Conservation (phyloP, 2,329 filamentous ascomycete species). For the Rhexocercosporidium sp. region DNA sequence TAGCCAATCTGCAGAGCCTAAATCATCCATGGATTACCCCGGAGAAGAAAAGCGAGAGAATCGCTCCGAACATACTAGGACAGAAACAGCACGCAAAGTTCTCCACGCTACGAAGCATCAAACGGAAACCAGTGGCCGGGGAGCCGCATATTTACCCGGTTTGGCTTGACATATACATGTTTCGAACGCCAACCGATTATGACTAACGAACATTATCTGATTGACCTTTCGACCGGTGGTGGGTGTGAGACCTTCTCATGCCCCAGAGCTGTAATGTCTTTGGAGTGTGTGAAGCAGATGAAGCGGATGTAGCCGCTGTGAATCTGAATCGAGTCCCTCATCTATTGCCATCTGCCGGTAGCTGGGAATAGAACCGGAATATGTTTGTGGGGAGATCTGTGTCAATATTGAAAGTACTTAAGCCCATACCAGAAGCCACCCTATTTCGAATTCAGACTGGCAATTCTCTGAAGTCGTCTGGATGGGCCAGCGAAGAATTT, state of each 20-base stretch:
- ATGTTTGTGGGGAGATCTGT: not conserved
- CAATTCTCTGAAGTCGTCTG: not conserved
- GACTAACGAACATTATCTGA: not conserved
- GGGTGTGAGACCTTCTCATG: no score
- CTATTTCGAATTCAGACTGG: not conserved
- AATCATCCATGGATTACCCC: slow-evolving; percentile 19
- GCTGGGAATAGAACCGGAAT: not conserved
- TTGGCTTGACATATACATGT: not conserved
- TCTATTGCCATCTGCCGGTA: not conserved
- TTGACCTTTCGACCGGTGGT: no score
- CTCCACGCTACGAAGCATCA: not conserved
- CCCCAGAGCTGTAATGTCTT: not conserved
- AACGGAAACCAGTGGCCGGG: not conserved
- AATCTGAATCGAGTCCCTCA: not conserved
- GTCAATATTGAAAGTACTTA: not conserved
- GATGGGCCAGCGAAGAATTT: not conserved
- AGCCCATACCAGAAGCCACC: not conserved
- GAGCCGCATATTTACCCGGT: not conserved
- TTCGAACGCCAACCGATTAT: not conserved
- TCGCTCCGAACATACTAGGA: slow-evolving; percentile 3
- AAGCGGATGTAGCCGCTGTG: not conserved
- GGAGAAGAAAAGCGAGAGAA: slow-evolving; percentile 20
- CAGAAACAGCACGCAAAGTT: not conserved
- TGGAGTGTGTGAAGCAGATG: slow-evolving; percentile 4
- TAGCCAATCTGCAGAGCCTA: slow-evolving; percentile 24